Evolutionary conservation across 108 stramenopile genomes (phyloP).

Genomic region (Pseudonitzschia multiseries): DNA sequence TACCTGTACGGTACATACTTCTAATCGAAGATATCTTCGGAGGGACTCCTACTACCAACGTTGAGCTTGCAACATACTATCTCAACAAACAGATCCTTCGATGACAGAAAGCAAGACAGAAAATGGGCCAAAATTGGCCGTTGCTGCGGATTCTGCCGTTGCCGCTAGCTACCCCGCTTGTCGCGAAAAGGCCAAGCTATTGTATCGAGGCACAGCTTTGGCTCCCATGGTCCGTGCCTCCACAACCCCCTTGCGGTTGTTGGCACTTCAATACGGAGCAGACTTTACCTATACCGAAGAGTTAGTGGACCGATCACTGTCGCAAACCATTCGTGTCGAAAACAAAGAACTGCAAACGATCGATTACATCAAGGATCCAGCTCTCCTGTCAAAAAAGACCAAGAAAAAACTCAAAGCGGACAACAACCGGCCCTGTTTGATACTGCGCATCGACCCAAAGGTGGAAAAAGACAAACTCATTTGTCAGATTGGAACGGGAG

Average conservation of each 20-base stretch:
- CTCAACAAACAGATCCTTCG: not conserved
- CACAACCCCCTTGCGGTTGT: conserved; percentile 86
- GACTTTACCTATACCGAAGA: conserved; percentile 94
- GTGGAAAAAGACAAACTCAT: conserved; percentile 77
- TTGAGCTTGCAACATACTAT: not conserved
- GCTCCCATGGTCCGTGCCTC: conserved; percentile 94
- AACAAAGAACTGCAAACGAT: conserved; percentile 77
- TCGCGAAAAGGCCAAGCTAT: conserved; percentile 1
- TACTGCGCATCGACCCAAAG: conserved; percentile 71
- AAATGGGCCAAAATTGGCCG: not conserved
- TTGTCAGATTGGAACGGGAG: conserved; percentile 93
- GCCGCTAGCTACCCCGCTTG: not conserved
- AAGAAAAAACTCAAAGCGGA: conserved; percentile 46
- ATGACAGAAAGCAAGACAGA: not conserved
- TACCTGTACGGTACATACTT: no score
- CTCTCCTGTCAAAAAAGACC: conserved; percentile 51
- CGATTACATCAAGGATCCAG: conserved; percentile 77
- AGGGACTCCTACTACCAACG: not conserved
- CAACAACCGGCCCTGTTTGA: conserved; percentile 49
- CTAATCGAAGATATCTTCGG: no score
- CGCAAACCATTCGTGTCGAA: conserved; percentile 55
- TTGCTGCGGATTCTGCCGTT: not conserved
- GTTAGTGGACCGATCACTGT: conserved; percentile 87
- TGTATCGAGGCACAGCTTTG: conserved; percentile 49
- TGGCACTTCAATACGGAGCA: conserved; percentile 89